Percentiles rank a stretch among this genome's conserved stretches.
Conservation (phyloP, 2,329 filamentous ascomycete species). For the Alternaria hordeiaustralica region DNA sequence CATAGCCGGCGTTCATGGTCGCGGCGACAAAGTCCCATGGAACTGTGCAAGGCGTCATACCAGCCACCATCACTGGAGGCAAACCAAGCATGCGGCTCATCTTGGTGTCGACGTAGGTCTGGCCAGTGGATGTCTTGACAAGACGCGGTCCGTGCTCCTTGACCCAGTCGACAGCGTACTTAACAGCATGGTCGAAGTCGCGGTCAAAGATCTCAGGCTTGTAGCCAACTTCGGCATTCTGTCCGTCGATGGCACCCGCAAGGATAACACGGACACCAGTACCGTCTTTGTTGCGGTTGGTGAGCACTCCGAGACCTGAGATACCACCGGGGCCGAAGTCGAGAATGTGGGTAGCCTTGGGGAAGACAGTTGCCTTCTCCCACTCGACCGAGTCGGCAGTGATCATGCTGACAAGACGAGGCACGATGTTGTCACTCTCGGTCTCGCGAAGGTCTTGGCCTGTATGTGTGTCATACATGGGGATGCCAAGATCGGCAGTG, state of each 20-base stretch:
- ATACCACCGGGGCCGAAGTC: slow-evolving; percentile 98
- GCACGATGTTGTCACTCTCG: slow-evolving; percentile 76
- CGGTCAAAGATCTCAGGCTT: slow-evolving; percentile 98
- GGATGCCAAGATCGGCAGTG: slow-evolving; percentile 74
- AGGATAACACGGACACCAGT: slow-evolving; percentile 96
- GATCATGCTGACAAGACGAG: slow-evolving; percentile 87
- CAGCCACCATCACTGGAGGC: slow-evolving; percentile 56
- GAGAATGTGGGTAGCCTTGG: slow-evolving; percentile 87
- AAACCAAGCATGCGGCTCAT: slow-evolving; percentile 56
- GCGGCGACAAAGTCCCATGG: slow-evolving; percentile 60
- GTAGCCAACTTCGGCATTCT: slow-evolving; percentile 90
- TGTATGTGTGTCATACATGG: slow-evolving; percentile 81
- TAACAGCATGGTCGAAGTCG: slow-evolving; percentile 92
- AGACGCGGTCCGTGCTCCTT: slow-evolving; percentile 95
- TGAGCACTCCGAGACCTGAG: slow-evolving; percentile 92
- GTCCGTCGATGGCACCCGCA: slow-evolving; percentile 90
- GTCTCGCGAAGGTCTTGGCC: slow-evolving; percentile 82
- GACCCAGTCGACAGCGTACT: slow-evolving; percentile 96
- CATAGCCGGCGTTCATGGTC: slow-evolving; percentile 61
- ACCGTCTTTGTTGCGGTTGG: slow-evolving; percentile 98
- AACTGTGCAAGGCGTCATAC: slow-evolving; percentile 58
- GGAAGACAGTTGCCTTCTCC: slow-evolving; percentile 93
- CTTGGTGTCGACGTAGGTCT: slow-evolving; percentile 94
- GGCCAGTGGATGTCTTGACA: slow-evolving; percentile 84
- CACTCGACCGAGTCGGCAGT: slow-evolving; percentile 93